A percentile compares a stretch with the other conserved stretches of the same genome.
These are phyloP conservation scores for Neocucurbitaria cava DNA, from an alignment of 2,329 filamentous ascomycete genomes.

Conservation along the genomic window DNA sequence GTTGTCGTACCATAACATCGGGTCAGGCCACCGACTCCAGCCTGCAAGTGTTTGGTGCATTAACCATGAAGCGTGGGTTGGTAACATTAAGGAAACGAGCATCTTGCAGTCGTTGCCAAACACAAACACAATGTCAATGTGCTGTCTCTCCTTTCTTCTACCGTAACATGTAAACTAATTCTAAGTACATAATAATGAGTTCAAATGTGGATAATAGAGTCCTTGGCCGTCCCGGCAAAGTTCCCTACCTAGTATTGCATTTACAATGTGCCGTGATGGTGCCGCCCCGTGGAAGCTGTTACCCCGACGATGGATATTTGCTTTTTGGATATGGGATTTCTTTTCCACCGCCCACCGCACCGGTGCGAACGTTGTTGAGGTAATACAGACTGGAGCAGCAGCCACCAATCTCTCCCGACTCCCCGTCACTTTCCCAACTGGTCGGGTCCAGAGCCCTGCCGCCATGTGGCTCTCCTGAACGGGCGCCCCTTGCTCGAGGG, in stretches of 20 bases:
- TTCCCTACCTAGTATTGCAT: too few species aligned
- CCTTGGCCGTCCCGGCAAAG: not conserved
- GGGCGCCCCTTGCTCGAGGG: not conserved
- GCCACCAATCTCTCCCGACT: not conserved
- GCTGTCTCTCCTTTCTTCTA: too few species aligned
- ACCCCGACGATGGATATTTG: not conserved
- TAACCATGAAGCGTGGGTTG: not conserved
- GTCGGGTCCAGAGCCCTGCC: not conserved
- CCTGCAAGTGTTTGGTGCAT: not conserved
- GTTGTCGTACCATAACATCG: not conserved
- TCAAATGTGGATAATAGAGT: not conserved
- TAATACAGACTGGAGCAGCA: not conserved
- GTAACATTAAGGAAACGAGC: not conserved
- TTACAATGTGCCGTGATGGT: too few species aligned
- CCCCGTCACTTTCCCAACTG: not conserved
- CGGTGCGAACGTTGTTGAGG: not conserved
- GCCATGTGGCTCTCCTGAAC: not conserved
- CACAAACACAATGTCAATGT: too few species aligned
- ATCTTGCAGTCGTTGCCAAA: too few species aligned
- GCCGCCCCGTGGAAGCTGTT: too few species aligned
- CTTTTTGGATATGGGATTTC: not conserved
- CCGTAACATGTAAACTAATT: too few species aligned
- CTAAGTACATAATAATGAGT: not conserved
- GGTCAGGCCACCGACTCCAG: not conserved
- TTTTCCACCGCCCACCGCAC: not conserved